A percentile compares a stretch with the other conserved stretches of the same genome.
phyloP scores from a whole-genome alignment of 768 basidiomycete species.

The Scleroderma bovista region DNA sequence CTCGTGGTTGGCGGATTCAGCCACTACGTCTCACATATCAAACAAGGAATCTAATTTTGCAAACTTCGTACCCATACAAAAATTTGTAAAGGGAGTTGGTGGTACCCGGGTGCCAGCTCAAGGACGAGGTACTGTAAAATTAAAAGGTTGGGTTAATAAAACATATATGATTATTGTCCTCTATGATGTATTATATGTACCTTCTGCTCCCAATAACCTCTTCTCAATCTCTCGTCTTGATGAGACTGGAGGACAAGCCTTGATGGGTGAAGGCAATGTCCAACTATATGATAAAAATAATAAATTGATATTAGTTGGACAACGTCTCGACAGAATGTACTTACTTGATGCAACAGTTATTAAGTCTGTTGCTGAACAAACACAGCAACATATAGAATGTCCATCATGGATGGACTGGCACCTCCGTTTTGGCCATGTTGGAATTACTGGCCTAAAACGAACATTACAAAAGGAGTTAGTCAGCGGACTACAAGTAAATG shows the following conservation, averaged over 20 bases:
- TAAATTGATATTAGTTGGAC: background rate
- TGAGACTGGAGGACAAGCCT: background rate
- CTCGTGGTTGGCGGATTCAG: no score
- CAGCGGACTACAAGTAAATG: background rate
- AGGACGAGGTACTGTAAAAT: no score
- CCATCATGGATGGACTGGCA: background rate
- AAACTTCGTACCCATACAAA: no score
- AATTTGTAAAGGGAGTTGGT: no score
- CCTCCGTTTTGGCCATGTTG: background rate
- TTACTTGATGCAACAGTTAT: background rate
- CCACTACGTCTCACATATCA: no score
- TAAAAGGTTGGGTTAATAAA: no score
- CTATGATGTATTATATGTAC: no score
- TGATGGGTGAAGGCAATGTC: background rate
- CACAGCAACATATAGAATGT: background rate
- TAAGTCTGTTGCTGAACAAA: background rate
- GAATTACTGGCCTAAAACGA: background rate
- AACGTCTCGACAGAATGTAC: background rate
- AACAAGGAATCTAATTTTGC: no score
- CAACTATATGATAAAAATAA: background rate
- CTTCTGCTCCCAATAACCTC: no score
- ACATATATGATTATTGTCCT: no score
- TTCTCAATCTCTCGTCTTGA: background rate
- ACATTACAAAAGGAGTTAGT: background rate
- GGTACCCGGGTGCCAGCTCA: no score